phyloP scores from a whole-genome alignment of 768 basidiomycete genomes.

The Cubamyces sp. region DNA sequence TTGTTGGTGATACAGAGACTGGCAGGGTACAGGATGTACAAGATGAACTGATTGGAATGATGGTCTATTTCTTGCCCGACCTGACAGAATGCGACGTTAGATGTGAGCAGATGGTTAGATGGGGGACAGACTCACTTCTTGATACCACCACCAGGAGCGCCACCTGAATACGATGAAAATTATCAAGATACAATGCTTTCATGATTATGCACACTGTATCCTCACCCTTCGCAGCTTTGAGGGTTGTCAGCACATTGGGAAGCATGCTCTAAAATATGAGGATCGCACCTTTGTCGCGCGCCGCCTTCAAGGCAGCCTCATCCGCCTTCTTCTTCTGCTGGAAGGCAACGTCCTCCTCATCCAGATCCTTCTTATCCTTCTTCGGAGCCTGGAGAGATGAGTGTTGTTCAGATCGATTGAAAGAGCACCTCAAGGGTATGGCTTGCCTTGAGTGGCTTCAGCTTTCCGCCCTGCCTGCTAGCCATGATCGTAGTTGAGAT shows the following conservation, averaged over 20 bases:
- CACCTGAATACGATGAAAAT: constrained; percentile 47
- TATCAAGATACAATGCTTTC: background rate
- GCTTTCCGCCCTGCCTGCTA: constrained; percentile 79
- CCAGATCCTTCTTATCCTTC: constrained; percentile 76
- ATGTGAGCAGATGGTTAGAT: background rate
- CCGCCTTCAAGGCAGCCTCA: constrained; percentile 70
- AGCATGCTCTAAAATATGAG: background rate
- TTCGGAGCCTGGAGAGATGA: constrained; percentile 64
- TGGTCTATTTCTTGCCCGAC: constrained; percentile 69
- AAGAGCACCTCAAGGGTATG: background rate
- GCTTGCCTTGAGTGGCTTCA: constrained; percentile 83
- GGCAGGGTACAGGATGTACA: too few relatives aligned
- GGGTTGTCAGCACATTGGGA: constrained; percentile 4
- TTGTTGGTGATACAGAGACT: too few relatives aligned
- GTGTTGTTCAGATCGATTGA: background rate
- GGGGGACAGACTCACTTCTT: constrained; percentile 66
- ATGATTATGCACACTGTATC: constrained; percentile 17
- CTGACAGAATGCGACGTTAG: constrained; percentile 38
- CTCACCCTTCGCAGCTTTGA: constrained; percentile 59
- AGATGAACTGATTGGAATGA: background rate
- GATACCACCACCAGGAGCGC: constrained; percentile 75
- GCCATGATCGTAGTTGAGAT: constrained; percentile 46
- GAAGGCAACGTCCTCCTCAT: constrained; percentile 72
- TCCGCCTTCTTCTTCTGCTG: constrained; percentile 81
- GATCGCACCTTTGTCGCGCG: constrained; percentile 68